These are phyloP conservation scores for Sphagnum tenellum DNA, from an alignment of 225 moss, liverwort and hornwort species.

Conservation along the genomic window DNA sequence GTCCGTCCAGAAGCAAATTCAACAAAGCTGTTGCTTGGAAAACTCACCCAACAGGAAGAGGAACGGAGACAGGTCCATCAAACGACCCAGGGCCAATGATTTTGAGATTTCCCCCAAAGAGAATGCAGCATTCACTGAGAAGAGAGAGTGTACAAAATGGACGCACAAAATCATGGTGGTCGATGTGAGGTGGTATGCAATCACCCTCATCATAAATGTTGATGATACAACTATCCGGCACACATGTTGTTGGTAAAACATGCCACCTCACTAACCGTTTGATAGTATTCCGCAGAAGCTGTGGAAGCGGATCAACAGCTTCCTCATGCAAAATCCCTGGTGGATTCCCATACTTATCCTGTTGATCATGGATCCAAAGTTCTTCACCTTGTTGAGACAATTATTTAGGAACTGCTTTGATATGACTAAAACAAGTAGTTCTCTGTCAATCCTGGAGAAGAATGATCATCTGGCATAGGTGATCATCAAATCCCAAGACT, in stretches of 20 bases:
- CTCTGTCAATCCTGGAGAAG: too few relatives aligned
- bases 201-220: conserved; percentile 86
- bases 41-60: conserved; percentile 76
- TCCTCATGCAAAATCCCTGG: conserved; percentile 64
- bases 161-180: conserved; percentile 79
- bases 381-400: too few relatives aligned
- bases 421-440: too few relatives aligned
- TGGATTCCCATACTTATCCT: conserved; percentile 63
- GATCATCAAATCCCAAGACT: too few relatives aligned
- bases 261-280: conserved; percentile 73
- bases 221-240: conserved; percentile 86
- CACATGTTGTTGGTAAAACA: conserved; percentile 49
- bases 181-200: conserved; percentile 91
- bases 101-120: conserved; percentile 58
- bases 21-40: neutral
- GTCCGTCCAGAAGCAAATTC: too few relatives aligned
- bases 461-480: too few relatives aligned
- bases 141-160: conserved; percentile 91
- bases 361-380: conserved; percentile 1
- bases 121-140: conserved; percentile 68
- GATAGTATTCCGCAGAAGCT: conserved; percentile 43
- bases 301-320: conserved; percentile 63
- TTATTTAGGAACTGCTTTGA: too few relatives aligned
- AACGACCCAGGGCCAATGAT: conserved; percentile 64
- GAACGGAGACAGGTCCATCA: conserved; percentile 45